These are phyloP conservation scores for Evernia prunastri DNA, from an alignment of 495 filamentous ascomycete genomes.

Conservation along the genomic window DNA sequence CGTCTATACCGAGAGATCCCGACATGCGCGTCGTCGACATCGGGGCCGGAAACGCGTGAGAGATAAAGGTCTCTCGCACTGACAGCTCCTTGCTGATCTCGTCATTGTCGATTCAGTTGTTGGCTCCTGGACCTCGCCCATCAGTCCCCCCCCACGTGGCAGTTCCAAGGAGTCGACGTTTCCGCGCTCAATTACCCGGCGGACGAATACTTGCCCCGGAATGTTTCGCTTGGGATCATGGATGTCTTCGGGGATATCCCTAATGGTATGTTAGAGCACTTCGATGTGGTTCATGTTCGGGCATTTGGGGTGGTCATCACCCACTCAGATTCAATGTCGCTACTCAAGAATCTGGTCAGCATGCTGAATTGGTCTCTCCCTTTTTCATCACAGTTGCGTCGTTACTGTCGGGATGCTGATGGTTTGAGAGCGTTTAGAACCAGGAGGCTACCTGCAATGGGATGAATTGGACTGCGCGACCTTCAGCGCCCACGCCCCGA, in stretches of 20 bases:
- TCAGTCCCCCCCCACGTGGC: background rate
- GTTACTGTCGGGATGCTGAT: background rate
- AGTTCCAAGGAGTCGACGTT: conserved; percentile 16
- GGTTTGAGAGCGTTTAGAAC: conserved; percentile 1
- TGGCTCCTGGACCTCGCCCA: background rate
- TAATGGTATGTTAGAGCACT: conserved; percentile 18
- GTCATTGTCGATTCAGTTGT: background rate
- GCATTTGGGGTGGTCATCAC: conserved; percentile 18
- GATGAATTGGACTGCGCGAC: background rate
- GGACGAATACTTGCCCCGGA: conserved; percentile 20
- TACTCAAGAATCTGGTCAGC: conserved; percentile 18
- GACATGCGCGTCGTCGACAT: conserved; percentile 1
- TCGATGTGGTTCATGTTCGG: conserved; percentile 26
- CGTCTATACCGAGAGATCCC: background rate
- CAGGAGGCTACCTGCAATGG: conserved; percentile 14
- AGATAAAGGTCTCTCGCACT: background rate
- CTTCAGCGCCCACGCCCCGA: background rate
- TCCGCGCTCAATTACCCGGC: conserved; percentile 18
- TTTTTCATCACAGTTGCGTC: background rate
- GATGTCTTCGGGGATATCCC: conserved; percentile 20
- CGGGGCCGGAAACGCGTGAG: background rate
- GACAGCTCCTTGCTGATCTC: background rate
- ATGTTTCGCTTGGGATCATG: conserved; percentile 17
- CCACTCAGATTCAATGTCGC: conserved; percentile 15
- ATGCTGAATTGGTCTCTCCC: conserved; percentile 18